These are phyloP conservation scores for Coelastrella sp. DNA, from an alignment of 139 green algal genomes.

Conservation along the genomic window DNA sequence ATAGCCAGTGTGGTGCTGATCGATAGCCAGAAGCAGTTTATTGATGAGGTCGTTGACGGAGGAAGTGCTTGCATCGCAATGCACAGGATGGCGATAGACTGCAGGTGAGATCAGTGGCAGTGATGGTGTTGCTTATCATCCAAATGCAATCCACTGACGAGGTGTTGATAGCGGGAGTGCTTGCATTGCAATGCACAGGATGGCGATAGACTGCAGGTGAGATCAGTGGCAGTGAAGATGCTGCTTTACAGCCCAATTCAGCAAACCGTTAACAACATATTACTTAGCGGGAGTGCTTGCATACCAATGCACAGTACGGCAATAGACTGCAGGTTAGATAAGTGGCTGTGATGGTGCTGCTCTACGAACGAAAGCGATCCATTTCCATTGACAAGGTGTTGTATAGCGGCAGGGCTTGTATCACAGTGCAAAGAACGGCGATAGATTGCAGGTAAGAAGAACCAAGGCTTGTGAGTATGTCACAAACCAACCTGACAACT, in stretches of 20 bases:
- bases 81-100: conserved; percentile 43
- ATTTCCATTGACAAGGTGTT: no score
- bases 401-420: no score
- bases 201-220: conserved; percentile 37
- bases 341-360: no score
- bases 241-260: no score
- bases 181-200: conserved; percentile 34
- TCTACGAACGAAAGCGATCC: no score
- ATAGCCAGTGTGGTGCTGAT: conserved; percentile 16
- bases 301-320: conserved; percentile 40
- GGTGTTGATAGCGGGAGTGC: background rate
- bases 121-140: no score
- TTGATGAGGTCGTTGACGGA: conserved; percentile 42
- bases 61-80: conserved; percentile 28
- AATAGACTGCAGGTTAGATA: conserved; percentile 21
- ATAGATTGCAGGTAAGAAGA: no score
- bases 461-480: no score
- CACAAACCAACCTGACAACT: no score
- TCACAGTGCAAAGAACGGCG: no score
- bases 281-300: background rate
- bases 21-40: conserved; percentile 28
- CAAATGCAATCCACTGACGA: no score
- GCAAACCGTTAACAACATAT: background rate
- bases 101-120: background rate
- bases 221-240: background rate